These are phyloP conservation scores for Taphrina confusa DNA, from an alignment of 1,139 yeast species.

Conservation along the genomic window DNA sequence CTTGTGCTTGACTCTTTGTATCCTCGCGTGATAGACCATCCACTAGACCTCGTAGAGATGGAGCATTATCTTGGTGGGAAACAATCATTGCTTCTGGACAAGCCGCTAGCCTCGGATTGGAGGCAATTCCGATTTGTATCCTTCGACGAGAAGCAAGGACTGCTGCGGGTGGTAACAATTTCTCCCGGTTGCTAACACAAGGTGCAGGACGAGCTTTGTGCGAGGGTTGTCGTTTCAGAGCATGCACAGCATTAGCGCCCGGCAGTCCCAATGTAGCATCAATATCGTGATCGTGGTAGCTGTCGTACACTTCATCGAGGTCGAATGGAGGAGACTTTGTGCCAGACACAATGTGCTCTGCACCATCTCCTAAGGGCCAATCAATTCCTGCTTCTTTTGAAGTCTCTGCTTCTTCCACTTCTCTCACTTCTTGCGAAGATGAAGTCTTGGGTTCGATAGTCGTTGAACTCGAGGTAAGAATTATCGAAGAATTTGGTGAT, in stretches of 20 bases:
- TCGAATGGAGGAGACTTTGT: conserved; percentile 2
- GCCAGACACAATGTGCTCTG: background rate
- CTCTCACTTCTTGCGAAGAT: background rate
- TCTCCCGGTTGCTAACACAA: no score
- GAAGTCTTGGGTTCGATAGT: background rate
- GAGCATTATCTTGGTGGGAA: no score
- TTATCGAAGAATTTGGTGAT: background rate
- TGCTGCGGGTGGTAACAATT: no score
- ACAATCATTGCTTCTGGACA: no score
- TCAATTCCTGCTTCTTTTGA: background rate
- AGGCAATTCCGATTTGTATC: no score
- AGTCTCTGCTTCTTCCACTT: no score
- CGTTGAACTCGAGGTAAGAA: background rate
- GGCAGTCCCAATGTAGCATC: conserved; percentile 9
- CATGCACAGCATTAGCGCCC: background rate
- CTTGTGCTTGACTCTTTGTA: no score
- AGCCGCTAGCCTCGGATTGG: no score
- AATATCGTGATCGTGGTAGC: conserved; percentile 13
- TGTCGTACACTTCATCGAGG: conserved; percentile 22
- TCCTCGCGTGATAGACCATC: no score
- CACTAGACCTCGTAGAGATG: no score
- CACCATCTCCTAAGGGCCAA: conserved; percentile 2
- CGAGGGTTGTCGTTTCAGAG: conserved; percentile 2
- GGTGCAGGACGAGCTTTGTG: background rate
- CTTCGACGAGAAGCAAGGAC: no score